phyloP scores from a whole-genome alignment of 2,329 filamentous ascomycete genomes.

The Hortaea sp. region DNA sequence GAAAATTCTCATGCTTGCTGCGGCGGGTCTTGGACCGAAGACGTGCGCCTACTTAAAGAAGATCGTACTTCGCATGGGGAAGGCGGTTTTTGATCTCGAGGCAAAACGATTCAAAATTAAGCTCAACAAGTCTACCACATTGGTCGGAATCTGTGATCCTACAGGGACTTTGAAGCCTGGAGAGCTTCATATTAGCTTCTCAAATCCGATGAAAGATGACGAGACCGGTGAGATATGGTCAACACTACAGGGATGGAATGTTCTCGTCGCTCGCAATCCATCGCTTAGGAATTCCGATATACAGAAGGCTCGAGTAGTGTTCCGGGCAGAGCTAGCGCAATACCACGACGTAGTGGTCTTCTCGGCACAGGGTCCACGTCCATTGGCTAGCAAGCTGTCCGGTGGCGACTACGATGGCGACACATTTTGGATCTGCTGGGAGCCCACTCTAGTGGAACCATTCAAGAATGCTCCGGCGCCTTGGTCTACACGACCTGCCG shows the following conservation, averaged over 20 bases:
- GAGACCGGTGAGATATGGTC: conserved; percentile 44
- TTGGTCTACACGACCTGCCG: conserved; percentile 36
- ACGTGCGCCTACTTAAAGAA: conserved; percentile 8
- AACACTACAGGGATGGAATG: conserved; percentile 46
- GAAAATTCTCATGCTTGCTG: conserved; percentile 44
- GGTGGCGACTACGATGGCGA: conserved; percentile 80
- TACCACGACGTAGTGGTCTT: conserved; percentile 77
- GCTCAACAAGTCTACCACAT: conserved; percentile 50
- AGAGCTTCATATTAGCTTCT: conserved; percentile 61
- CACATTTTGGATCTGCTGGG: conserved; percentile 66
- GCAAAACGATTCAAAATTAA: conserved; percentile 31
- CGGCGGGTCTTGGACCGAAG: conserved; percentile 24
- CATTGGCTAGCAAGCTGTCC: conserved; percentile 61
- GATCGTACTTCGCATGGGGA: conserved; percentile 4
- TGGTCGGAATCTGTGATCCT: conserved; percentile 62
- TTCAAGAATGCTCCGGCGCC: conserved; percentile 51
- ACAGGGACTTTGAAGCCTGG: conserved; percentile 48
- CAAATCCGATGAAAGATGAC: conserved; percentile 46
- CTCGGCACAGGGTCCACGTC: conserved; percentile 47
- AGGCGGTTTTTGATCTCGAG: conserved; percentile 9
- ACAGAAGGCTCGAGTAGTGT: conserved; percentile 47
- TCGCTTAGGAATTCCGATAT: conserved; percentile 63
- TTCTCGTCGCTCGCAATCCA: conserved; percentile 60
- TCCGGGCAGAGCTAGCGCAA: conserved; percentile 49
- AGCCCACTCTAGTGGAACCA: conserved; percentile 52